These are phyloP conservation scores for Cyberlindnera bimundalis DNA, from an alignment of 805 yeast species.

Conservation along the genomic window DNA sequence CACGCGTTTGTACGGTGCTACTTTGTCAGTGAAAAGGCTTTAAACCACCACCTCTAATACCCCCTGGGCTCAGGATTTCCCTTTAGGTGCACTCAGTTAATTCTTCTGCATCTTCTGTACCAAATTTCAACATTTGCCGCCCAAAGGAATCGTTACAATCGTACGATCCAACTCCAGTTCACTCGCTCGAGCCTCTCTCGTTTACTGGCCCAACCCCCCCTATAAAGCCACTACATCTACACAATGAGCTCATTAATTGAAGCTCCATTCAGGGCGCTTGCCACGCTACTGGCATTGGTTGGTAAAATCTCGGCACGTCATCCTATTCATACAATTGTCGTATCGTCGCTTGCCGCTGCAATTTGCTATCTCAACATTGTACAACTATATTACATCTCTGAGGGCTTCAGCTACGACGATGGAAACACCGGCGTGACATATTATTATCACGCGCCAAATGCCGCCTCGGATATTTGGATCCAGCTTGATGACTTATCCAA, in stretches of 20 bases:
- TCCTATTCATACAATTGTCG: conserved; percentile 83
- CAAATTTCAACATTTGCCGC: background rate
- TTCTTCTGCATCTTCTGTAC: background rate
- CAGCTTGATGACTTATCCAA: conserved; percentile 40
- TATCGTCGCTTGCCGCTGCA: conserved; percentile 71
- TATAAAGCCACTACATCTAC: background rate
- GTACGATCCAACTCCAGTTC: too few relatives aligned
- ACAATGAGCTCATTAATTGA: conserved; percentile 18
- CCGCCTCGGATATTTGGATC: conserved; percentile 41
- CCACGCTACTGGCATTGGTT: conserved; percentile 42
- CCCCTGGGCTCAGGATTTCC: too few relatives aligned
- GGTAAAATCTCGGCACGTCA: conserved; percentile 62
- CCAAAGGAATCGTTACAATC: background rate
- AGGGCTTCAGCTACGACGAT: conserved; percentile 32
- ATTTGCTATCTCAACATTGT: conserved; percentile 73
- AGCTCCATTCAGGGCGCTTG: conserved; percentile 31
- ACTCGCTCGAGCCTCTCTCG: background rate
- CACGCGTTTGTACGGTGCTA: background rate
- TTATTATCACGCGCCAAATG: conserved; percentile 36
- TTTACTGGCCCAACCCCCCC: background rate
- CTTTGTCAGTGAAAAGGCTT: too few relatives aligned
- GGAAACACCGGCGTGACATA: conserved; percentile 24
- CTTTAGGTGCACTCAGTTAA: background rate
- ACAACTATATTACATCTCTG: conserved; percentile 51
- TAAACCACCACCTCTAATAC: too few relatives aligned